Conservation (phyloP, 257 asterid genomes). For the Plectranthus barbatus region DNA sequence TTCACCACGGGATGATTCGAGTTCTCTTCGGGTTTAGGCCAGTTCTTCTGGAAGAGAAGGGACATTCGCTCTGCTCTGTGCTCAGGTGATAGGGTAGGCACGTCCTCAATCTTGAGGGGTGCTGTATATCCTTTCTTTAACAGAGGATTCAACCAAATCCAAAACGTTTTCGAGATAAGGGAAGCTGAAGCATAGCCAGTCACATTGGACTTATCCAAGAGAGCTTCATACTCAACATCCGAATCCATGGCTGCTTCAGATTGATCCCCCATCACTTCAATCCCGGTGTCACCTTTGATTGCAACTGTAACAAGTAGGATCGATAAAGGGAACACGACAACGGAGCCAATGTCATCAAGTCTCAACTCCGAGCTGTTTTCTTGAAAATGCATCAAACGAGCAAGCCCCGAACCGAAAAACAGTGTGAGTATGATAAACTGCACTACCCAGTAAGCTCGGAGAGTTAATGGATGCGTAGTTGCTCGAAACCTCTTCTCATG, state of each 20-base stretch:
- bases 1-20: slow-evolving; percentile 64
- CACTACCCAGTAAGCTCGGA: slow-evolving; percentile 55
- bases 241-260: slow-evolving; percentile 25
- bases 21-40: slow-evolving; percentile 77
- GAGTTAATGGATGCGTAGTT: slow-evolving; percentile 44
- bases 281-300: slow-evolving; percentile 58
- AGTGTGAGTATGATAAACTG: slow-evolving; percentile 39
- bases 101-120: slow-evolving; percentile 62
- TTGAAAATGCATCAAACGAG: slow-evolving; percentile 31
- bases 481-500: slow-evolving; percentile 72
- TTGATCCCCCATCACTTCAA: slow-evolving; percentile 13
- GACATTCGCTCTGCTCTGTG: slow-evolving; percentile 74
- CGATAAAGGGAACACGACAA: slow-evolving; percentile 36
- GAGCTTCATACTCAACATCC: slow-evolving; percentile 26
- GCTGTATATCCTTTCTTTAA: slow-evolving; percentile 54
- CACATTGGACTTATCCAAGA: slow-evolving; percentile 36
- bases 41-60: slow-evolving; percentile 40
- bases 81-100: slow-evolving; percentile 68
- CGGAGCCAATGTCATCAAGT: slow-evolving; percentile 46
- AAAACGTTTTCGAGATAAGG: slow-evolving; percentile 53
- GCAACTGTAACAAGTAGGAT: slow-evolving; percentile 37
- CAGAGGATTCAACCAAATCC: slow-evolving; percentile 91
- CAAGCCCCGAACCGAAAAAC: slow-evolving; percentile 38
- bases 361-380: slow-evolving; percentile 32
- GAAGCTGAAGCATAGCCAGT: slow-evolving; percentile 80